phyloP scores from a whole-genome alignment of 495 filamentous ascomycete genomes.

The Hypoxylon subgilvum region DNA sequence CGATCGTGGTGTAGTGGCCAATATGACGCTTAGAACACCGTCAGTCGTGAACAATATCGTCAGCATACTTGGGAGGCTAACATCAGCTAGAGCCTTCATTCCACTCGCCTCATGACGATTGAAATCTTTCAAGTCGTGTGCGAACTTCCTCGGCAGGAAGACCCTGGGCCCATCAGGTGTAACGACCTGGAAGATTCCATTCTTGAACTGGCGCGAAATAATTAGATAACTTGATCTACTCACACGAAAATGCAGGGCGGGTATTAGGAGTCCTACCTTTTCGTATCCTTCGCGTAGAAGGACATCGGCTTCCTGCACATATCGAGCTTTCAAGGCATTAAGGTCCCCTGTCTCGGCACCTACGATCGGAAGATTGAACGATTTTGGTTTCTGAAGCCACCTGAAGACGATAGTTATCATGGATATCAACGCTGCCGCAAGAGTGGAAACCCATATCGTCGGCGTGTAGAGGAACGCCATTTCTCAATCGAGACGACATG shows the following conservation, averaged over 20 bases:
- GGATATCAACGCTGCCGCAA: slow-evolving; percentile 11
- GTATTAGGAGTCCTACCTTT: slow-evolving; percentile 16
- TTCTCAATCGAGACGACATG: not conserved
- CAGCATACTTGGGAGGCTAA: slow-evolving; percentile 3
- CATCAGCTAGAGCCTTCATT: slow-evolving; percentile 44
- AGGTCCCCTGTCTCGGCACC: slow-evolving; percentile 23
- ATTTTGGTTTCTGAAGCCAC: slow-evolving; percentile 16
- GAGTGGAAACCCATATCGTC: slow-evolving; percentile 20
- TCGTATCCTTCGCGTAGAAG: slow-evolving; percentile 37
- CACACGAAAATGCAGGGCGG: no score
- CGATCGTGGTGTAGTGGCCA: slow-evolving; percentile 47
- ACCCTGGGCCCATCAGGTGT: slow-evolving; percentile 44
- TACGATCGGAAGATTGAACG: slow-evolving; percentile 30
- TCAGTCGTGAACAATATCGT: slow-evolving; percentile 34
- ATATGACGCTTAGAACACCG: slow-evolving; percentile 45
- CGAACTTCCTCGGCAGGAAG: slow-evolving; percentile 51
- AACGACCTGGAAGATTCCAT: slow-evolving; percentile 50
- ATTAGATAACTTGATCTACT: not conserved
- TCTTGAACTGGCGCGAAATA: slow-evolving; percentile 23
- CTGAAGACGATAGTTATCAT: slow-evolving; percentile 16
- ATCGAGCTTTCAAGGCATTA: slow-evolving; percentile 28
- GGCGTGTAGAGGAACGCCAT: slow-evolving; percentile 23
- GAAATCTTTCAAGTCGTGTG: slow-evolving; percentile 55
- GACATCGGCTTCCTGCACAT: slow-evolving; percentile 35
- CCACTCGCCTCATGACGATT: slow-evolving; percentile 46